These are phyloP conservation scores for Coniochaeta ligniaria DNA, from an alignment of 2,329 filamentous ascomycete genomes.

Conservation along the genomic window DNA sequence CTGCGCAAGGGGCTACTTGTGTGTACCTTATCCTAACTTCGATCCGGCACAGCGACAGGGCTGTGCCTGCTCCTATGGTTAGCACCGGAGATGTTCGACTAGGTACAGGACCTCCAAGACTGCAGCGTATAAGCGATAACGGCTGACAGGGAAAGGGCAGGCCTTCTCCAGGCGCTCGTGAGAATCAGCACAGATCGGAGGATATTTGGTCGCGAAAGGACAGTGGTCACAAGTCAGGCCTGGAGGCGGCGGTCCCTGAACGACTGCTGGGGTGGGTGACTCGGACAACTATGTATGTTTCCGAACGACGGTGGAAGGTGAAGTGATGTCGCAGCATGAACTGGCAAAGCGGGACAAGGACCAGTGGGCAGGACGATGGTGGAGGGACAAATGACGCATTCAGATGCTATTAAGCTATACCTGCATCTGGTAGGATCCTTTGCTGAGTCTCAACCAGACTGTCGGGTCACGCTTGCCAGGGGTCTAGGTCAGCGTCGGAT, in stretches of 20 bases:
- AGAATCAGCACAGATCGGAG: no score
- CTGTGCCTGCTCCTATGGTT: conserved; percentile 12
- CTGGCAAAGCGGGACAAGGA: no score
- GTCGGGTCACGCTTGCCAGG: not conserved
- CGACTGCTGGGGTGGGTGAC: not conserved
- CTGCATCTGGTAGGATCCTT: not conserved
- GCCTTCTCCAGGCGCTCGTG: no score
- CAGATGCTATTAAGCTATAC: not conserved
- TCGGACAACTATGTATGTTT: no score
- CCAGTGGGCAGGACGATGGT: no score
- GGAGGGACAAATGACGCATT: not conserved
- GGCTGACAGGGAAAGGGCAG: not conserved
- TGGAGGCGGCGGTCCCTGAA: not conserved
- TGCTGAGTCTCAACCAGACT: not conserved
- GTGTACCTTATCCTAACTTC: conserved; percentile 12
- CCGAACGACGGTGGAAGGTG: no score
- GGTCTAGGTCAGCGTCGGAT: not conserved
- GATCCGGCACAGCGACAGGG: conserved; percentile 11
- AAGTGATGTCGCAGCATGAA: no score
- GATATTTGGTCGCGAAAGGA: no score
- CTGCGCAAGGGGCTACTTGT: conserved; percentile 13
- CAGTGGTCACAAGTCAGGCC: not conserved
- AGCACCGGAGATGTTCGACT: not conserved
- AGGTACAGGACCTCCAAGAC: not conserved
- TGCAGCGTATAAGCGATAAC: not conserved